phyloP scores from a whole-genome alignment of 225 moss, liverwort and hornwort species.

The Lunularia cruciata region DNA sequence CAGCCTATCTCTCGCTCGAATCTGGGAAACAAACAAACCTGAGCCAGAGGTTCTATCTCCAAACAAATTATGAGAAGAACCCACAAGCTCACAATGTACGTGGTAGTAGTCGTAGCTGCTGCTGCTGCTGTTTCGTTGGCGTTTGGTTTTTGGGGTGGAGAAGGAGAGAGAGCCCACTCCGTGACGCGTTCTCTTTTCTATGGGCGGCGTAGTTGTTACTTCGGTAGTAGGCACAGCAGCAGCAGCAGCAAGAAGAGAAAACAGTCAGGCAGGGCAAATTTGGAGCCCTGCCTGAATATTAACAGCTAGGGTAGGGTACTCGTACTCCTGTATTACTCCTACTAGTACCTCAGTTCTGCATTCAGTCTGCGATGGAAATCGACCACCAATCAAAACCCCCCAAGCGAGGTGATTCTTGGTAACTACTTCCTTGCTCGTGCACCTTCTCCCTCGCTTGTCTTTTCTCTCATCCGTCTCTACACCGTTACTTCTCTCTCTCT shows the following conservation, averaged over 20 bases:
- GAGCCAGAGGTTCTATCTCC: not conserved
- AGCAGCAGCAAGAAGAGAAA: too few species aligned
- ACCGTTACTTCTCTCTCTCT: not conserved
- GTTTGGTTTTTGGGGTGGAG: not conserved
- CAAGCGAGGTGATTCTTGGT: not conserved
- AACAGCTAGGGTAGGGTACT: not conserved
- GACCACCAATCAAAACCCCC: not conserved
- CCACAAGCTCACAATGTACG: too few species aligned
- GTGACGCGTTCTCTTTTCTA: conserved; percentile 3
- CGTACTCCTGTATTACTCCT: not conserved
- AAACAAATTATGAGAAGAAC: too few species aligned
- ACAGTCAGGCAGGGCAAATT: too few species aligned
- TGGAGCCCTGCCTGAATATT: too few species aligned
- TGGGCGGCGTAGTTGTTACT: conserved; percentile 13
- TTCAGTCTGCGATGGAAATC: not conserved
- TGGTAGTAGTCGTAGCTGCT: not conserved
- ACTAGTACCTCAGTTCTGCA: too few species aligned
- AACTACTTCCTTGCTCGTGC: not conserved
- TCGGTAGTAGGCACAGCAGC: too few species aligned
- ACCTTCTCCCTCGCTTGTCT: conserved; percentile 7
- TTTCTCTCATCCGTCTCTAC: not conserved
- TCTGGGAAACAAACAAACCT: not conserved
- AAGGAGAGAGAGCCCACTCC: not conserved
- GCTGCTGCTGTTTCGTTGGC: not conserved
- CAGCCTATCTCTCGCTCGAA: conserved; percentile 5